phyloP scores from a whole-genome alignment of 352 stramenopile species.

The Paralagenidium karlingii region DNA sequence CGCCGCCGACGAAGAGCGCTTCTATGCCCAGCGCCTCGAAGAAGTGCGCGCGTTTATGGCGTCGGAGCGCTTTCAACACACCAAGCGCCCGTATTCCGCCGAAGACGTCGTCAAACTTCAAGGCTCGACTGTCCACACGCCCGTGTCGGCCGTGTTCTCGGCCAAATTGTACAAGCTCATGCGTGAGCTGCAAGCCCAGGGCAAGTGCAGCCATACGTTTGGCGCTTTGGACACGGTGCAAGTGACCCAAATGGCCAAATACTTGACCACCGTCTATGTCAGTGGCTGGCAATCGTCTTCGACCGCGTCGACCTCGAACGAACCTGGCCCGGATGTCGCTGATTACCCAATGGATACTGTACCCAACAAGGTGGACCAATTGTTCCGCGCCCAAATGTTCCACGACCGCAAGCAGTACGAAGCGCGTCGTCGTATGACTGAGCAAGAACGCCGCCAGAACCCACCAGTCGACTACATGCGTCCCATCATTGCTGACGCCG shows the following conservation, averaged over 20 bases:
- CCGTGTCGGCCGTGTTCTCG: slow-evolving; percentile 37
- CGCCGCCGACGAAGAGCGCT: slow-evolving; percentile 37
- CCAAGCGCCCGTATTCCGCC: slow-evolving; percentile 62
- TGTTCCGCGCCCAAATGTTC: slow-evolving; percentile 94
- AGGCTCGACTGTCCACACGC: slow-evolving; percentile 33
- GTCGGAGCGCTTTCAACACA: slow-evolving; percentile 64
- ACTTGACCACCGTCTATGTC: slow-evolving; percentile 95
- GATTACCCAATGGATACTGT: slow-evolving; percentile 99
- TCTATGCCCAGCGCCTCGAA: slow-evolving; percentile 52
- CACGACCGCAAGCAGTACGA: slow-evolving; percentile 96
- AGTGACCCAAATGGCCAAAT: slow-evolving; percentile 89
- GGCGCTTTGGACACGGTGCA: slow-evolving; percentile 90
- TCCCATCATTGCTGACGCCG: slow-evolving; percentile 95
- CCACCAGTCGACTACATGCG: slow-evolving; percentile 91
- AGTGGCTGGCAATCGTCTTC: slow-evolving; percentile 96
- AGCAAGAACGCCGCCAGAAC: slow-evolving; percentile 59
- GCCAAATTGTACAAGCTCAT: slow-evolving; percentile 83
- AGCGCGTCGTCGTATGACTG: slow-evolving; percentile 75
- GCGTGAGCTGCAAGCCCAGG: slow-evolving; percentile 55
- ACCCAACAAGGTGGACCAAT: slow-evolving; percentile 95
- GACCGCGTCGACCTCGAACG: slow-evolving; percentile 91
- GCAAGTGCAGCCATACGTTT: slow-evolving; percentile 82
- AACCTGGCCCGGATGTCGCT: slow-evolving; percentile 93
- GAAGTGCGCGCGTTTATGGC: slow-evolving; percentile 59
- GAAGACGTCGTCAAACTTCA: slow-evolving; percentile 84